A percentile compares a stretch with the other conserved stretches of the same genome.
Evolutionary conservation across 176 grass and related monocot species (phyloP).

Genomic region (Guadua angustifolia): DNA sequence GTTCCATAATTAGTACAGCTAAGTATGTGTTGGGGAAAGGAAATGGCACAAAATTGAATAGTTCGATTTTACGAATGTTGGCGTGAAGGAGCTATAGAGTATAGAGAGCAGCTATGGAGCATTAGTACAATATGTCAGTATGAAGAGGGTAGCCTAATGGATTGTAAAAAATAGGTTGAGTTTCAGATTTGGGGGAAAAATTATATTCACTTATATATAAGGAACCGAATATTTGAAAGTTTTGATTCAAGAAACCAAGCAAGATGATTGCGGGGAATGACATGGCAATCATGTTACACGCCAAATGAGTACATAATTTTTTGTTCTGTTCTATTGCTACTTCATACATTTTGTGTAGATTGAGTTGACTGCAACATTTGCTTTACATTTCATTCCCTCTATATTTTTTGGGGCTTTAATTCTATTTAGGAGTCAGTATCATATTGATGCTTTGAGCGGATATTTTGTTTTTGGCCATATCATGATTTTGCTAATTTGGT

Average conservation of each 20-base stretch:
- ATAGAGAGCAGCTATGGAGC: neutral
- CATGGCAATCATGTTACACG: neutral
- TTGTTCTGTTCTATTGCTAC: neutral
- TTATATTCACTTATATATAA: conserved; percentile 9
- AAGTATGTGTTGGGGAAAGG: neutral
- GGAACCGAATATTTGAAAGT: neutral
- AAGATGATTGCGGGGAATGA: neutral
- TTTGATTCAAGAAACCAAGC: conserved; percentile 1
- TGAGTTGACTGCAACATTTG: neutral
- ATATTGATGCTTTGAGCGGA: neutral
- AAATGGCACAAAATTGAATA: neutral
- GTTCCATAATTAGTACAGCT: conserved; percentile 1
- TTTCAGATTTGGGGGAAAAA: neutral
- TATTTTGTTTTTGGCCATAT: neutral
- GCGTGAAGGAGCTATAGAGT: neutral
- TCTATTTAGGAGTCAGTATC: neutral
- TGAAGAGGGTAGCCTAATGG: neutral
- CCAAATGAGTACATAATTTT: neutral
- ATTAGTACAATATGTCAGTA: neutral
- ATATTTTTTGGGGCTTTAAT: neutral
- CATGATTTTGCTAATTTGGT: conserved; percentile 37
- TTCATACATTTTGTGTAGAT: neutral
- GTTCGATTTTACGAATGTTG: neutral
- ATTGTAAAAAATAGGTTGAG: neutral
- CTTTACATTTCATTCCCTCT: conserved; percentile 1